A percentile compares a stretch with the other conserved stretches of the same genome.
Evolutionary conservation across 2,329 filamentous ascomycete genomes (phyloP).

Genomic region (Ceratocystis lukuohia): DNA sequence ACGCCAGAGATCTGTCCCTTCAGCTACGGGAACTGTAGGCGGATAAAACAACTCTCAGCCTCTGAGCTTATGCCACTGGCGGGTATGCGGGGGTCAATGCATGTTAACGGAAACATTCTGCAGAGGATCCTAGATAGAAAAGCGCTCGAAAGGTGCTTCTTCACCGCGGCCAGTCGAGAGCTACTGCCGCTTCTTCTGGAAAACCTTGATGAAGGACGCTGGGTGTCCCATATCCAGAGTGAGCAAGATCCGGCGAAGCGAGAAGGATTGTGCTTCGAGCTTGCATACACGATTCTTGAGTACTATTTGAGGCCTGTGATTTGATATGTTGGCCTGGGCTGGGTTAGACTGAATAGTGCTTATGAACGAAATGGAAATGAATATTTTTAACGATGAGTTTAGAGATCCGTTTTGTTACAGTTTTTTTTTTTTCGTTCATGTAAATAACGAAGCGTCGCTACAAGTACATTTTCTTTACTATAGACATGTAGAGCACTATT

Average conservation of each 20-base stretch:
- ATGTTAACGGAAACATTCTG: conserved; percentile 56
- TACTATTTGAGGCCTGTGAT: conserved; percentile 40
- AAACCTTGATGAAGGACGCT: conserved; percentile 34
- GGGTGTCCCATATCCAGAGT: conserved; percentile 28
- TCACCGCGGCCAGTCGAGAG: conserved; percentile 25
- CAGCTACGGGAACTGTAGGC: not conserved
- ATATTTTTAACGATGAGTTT: not conserved
- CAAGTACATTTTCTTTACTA: not conserved
- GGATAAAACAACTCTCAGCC: not conserved
- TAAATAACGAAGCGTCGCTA: not conserved
- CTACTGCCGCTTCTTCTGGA: conserved; percentile 38
- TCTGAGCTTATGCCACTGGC: conserved; percentile 20
- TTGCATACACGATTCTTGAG: conserved; percentile 42
- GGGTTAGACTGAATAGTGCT: not conserved
- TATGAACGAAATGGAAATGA: not conserved
- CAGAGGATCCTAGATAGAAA: conserved; percentile 37
- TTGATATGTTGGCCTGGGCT: conserved; percentile 23
- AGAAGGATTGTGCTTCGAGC: conserved; percentile 30
- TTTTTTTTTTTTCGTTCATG: not conserved
- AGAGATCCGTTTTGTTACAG: not conserved
- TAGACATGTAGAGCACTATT: not conserved
- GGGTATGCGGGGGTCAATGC: conserved; percentile 38
- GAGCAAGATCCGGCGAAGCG: conserved; percentile 22
- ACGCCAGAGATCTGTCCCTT: conserved; percentile 15
- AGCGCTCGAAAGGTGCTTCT: conserved; percentile 33